Percentiles rank a stretch among this genome's conserved stretches.
These are phyloP conservation scores for Raphidocelis subcapitata DNA, from an alignment of 139 green algal species.

Conservation along the genomic window DNA sequence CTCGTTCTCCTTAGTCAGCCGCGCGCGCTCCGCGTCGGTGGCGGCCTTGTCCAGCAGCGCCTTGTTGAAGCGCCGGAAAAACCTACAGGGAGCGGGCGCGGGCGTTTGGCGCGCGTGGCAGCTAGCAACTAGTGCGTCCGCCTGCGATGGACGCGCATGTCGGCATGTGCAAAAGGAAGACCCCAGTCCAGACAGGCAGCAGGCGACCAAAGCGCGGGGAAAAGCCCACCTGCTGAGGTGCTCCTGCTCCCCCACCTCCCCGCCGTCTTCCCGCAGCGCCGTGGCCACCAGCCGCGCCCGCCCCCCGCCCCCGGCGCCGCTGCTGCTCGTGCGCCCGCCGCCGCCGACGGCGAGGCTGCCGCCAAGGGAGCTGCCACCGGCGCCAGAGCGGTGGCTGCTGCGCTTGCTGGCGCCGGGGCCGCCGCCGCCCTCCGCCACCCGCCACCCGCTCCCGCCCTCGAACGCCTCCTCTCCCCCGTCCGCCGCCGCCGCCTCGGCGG, in stretches of 20 bases:
- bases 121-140: background rate
- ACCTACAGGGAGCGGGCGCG: conserved; percentile 19
- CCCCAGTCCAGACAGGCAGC: too few relatives aligned
- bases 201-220: too few relatives aligned
- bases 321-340: background rate
- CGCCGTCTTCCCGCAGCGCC: conserved; percentile 44
- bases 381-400: background rate
- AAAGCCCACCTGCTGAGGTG: conserved; percentile 76
- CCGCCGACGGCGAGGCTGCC: background rate
- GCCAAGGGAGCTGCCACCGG: background rate
- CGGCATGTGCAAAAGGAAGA: too few relatives aligned
- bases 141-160: too few relatives aligned
- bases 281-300: conserved; percentile 16
- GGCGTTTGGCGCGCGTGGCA: too few relatives aligned
- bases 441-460: background rate
- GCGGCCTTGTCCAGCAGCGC: conserved; percentile 64
- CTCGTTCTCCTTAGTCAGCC: conserved; percentile 76
- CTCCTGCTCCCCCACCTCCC: conserved; percentile 69
- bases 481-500: too few relatives aligned
- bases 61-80: conserved; percentile 53
- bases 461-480: too few relatives aligned
- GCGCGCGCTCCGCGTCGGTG: conserved; percentile 69
- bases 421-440: background rate
- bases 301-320: background rate
- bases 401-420: background rate